Base-by-base conservation (phyloP, 2,329 filamentous ascomycete species). In the Penicillium expansum region DNA sequence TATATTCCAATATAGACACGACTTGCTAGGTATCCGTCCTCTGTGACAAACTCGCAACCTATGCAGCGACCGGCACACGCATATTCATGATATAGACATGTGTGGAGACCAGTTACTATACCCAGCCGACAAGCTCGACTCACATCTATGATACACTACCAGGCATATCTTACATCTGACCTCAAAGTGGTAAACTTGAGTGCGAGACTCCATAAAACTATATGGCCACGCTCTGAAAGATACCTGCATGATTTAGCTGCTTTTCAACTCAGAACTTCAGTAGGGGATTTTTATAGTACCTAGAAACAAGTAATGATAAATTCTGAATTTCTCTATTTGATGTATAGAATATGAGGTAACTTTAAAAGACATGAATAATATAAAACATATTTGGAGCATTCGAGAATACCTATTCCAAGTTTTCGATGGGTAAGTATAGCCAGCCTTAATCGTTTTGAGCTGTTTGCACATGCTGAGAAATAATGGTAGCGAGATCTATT, bases 401-500 rank as follows among this genome's bases (percentile, higher is more conserved):
- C 7, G n/a, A 29, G 30, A 47, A 32, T n/a, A 35, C 20, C 13
- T 33, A 11, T 9, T 16, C 5, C 29, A 9, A 47, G 30, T 24
- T 33, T 33, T 22, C 18, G 5, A 4, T 8, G 1, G 9, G 18
- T 8, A 33, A 9, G 2, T 11, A n/a, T 47, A n/a, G 30, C 9
- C 20, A n/a, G 18, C 30, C 14, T 2, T 24, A n/a, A n/a, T 11
- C 24, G 30, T n/a, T 1, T n/a, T 33, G 14, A 7, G 5, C 3
- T 24, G 5, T 33, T n/a, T 35, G 44, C 18, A 41, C n/a, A 42
- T 63, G 60, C 4, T 44, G 42, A 9, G 30, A 20, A 6, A 66
- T 39, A n/a, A 43, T 27, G 1, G 48, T 7, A 10, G 52, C 27
- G 35, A 64, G 22, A 50, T 64, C 57, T 14, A 59, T 35, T 7